Evolutionary conservation across 257 asterid genomes (phyloP), one percentile per base, ranked within the genome.

Genomic region (Phtheirospermum japonicum): DNA sequence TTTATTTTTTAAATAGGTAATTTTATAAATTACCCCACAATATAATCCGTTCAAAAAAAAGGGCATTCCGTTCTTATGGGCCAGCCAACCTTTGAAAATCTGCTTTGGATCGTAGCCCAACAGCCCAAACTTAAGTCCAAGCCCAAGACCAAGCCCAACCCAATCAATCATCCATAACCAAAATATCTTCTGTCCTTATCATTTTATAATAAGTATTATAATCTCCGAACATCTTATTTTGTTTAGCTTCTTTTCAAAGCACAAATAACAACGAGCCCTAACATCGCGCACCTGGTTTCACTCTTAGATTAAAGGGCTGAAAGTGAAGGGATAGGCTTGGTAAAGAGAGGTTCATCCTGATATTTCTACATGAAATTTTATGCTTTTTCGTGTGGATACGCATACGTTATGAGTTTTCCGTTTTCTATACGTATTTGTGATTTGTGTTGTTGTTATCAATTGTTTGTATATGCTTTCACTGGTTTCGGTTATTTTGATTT

Each of bases 221-320:
- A 42, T 58, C 63, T 28, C 12, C 17, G 49, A 26, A 52, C 70
- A 11, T 53, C 53, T 40, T 13, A 49, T 68, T 76, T 64, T 8
- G 0, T 48, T 13, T 67, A 67, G 72, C 77, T 68, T 71, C 18
- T 49, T 61, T 66, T 12, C 40, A 10, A 69, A 69, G 71, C 76
- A 33, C 51, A 39, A 39, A 58, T 32, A 7, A 54, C 66, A 45
- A 12, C 66, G 65, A 74, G 71, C 73, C 83, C 79, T 77, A 74
- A 18, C 51, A 7, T 26, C 13, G 17, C 28, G 54, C 28, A 16
- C 45, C 50, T 14, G n/a, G 30, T 19, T 50, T 46, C 53, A 3
- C 46, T 46, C 11, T 13, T 64, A 61, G 59, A 59, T 65, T 62
- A 59, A n/a, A 61, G 48, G 14, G 48, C 51, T 36, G 57, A 64